phyloP scores from a whole-genome alignment of 2,329 filamentous ascomycete species.

The Chalaropsis thielavioides region DNA sequence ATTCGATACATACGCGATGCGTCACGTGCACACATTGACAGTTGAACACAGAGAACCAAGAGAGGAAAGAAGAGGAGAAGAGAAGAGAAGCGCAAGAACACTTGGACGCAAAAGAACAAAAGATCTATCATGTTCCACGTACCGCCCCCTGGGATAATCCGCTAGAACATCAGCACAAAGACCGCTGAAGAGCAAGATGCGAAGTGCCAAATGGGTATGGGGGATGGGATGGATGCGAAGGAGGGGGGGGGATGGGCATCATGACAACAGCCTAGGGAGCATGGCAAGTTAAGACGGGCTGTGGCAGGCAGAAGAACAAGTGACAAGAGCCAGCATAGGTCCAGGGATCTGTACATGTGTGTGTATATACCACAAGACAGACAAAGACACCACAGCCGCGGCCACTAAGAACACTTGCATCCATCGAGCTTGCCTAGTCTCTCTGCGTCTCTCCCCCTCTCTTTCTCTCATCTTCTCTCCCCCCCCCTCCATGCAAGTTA shows the following conservation, averaged over 20 bases:
- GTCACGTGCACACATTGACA: no score
- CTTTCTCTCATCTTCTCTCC: background rate
- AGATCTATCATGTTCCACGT: constrained; percentile 5
- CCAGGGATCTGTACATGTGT: background rate
- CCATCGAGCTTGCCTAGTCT: background rate
- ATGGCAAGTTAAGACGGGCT: no score
- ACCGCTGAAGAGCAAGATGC: background rate
- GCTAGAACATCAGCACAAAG: background rate
- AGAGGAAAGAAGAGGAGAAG: background rate
- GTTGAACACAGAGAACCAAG: background rate
- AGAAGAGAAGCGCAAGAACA: background rate
- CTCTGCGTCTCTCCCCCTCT: background rate
- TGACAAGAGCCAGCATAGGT: background rate
- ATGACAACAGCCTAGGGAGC: no score
- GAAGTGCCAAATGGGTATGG: background rate
- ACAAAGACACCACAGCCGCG: background rate
- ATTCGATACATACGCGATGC: no score
- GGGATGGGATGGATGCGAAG: background rate
- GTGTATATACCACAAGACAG: background rate
- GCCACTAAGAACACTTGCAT: background rate
- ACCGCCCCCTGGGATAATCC: background rate
- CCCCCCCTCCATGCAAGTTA: background rate
- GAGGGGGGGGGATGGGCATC: background rate
- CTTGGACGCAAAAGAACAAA: background rate
- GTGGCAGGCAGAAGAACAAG: background rate